phyloP scores from a whole-genome alignment of 257 asterid species.

The Dorcoceras hygrometricum region DNA sequence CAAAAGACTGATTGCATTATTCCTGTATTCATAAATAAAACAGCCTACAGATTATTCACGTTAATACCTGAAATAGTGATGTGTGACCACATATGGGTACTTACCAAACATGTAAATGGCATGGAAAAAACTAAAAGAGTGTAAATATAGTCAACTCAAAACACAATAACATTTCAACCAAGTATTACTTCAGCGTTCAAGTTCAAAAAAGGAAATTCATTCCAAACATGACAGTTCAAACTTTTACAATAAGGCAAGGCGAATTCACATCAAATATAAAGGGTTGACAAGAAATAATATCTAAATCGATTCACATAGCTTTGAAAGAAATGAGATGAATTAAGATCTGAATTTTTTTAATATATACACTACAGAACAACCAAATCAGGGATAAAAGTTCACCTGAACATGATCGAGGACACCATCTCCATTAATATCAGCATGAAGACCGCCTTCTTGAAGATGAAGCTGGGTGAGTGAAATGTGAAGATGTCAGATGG shows the following conservation, averaged over 20 bases:
- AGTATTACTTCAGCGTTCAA: not conserved
- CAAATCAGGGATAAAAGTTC: slow-evolving; percentile 15
- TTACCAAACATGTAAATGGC: not conserved
- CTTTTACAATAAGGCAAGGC: not conserved
- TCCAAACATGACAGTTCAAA: not conserved
- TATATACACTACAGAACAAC: not conserved
- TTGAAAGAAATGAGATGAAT: not conserved
- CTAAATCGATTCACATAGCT: not conserved
- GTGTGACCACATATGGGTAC: not conserved
- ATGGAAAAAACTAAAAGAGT: not conserved
- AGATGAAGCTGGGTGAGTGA: slow-evolving; percentile 80
- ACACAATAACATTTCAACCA: not conserved
- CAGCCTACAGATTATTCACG: too few relatives aligned
- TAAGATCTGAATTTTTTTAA: not conserved
- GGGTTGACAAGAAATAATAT: not conserved
- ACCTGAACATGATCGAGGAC: slow-evolving; percentile 99
- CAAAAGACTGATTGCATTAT: too few relatives aligned
- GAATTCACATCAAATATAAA: not conserved
- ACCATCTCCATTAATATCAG: slow-evolving; percentile 96
- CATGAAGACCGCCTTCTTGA: slow-evolving; percentile 99
- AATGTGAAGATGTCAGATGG: slow-evolving; percentile 21
- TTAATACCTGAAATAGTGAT: slow-evolving; percentile 4
- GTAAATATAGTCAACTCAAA: not conserved
- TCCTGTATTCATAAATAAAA: too few relatives aligned
- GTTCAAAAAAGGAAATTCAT: not conserved